These are phyloP conservation scores for Fusarium gaditjirri DNA, from an alignment of 2,329 filamentous ascomycete genomes.

Conservation along the genomic window DNA sequence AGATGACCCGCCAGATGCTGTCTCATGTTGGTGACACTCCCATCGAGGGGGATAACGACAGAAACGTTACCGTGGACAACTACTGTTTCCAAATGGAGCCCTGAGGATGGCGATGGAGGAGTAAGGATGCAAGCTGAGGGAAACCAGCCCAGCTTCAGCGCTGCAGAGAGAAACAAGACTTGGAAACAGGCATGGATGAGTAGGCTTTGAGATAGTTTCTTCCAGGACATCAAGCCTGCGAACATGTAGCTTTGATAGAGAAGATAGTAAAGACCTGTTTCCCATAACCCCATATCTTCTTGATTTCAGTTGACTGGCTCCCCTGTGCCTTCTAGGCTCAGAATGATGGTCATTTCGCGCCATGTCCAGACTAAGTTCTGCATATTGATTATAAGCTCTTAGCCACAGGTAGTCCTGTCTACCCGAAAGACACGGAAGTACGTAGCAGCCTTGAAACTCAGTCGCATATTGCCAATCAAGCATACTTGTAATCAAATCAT, in stretches of 20 bases:
- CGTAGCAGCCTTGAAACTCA: not conserved
- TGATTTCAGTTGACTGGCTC: rapidly evolving
- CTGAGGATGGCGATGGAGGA: too few relatives aligned
- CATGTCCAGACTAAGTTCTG: too few relatives aligned
- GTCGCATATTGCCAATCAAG: not conserved
- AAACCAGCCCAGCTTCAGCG: not conserved
- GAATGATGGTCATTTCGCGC: too few relatives aligned
- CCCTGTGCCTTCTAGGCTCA: rapidly evolving
- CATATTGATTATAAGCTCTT: rapidly evolving
- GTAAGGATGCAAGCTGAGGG: not conserved
- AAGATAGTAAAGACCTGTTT: not conserved
- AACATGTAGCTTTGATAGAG: too few relatives aligned
- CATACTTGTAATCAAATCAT: not conserved
- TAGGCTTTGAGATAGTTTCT: not conserved
- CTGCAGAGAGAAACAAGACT: not conserved
- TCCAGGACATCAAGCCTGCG: not conserved
- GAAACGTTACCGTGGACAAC: rapidly evolving
- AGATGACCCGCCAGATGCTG: not conserved
- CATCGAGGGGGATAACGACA: rapidly evolving
- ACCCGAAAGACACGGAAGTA: not conserved
- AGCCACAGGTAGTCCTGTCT: not conserved
- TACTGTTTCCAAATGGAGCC: not conserved
- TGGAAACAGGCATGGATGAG: not conserved
- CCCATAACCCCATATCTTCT: too few relatives aligned
- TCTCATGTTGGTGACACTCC: not conserved